Base-by-base conservation (phyloP, 192 early-diverging fungal genomes). In the Lobulomyces angularis region DNA sequence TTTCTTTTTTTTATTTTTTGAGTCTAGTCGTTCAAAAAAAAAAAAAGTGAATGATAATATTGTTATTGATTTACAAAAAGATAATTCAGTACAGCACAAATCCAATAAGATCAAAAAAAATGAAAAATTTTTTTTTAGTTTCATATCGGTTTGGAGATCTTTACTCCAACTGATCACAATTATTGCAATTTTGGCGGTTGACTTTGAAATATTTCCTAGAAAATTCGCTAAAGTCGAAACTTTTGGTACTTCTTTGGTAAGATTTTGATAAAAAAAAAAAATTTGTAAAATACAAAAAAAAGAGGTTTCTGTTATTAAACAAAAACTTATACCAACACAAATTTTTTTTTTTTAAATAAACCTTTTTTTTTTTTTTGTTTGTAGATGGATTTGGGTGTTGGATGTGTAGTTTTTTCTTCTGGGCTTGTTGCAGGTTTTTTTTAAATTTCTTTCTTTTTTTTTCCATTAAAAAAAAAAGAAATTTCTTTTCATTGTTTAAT, bases 301-400 rank as follows among this genome's bases (percentile, higher is more conserved):
- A n/a, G n/a, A n/a, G 16, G 20, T 19, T 1, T 24, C 7, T 46
- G 14, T 27, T 41, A 6, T 23, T 9, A 12, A 12, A 32, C 12
- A 32, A 32, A 12, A 32, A 32, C 31, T 12, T 16, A 12, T 16
- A 32, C 31, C 12, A 32, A 12, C 31, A 12, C 31, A 12, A 16
- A 12, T 12, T 16, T 12, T 32, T 12, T 32, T 32, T 16, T 12
- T 32, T 32, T 16, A 12, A 12, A 32, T 12, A 12, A 16, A 32
- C 31, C 12, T 16, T 12, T 8, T 2, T 50, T 2, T 0, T 30
- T 2, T 5, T 45, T 16, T 51, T 7, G 35, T 14, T 25, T 18
- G 23, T 44, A 84, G 81, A 96, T 96, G 91, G 91, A 96, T 62
- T 54, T 89, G 3, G 90, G 90, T 0, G 88, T 93, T 17, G 93